These are phyloP conservation scores for Coemansia asiatica DNA, from an alignment of 192 early-diverging fungal genomes.

Conservation along the genomic window DNA sequence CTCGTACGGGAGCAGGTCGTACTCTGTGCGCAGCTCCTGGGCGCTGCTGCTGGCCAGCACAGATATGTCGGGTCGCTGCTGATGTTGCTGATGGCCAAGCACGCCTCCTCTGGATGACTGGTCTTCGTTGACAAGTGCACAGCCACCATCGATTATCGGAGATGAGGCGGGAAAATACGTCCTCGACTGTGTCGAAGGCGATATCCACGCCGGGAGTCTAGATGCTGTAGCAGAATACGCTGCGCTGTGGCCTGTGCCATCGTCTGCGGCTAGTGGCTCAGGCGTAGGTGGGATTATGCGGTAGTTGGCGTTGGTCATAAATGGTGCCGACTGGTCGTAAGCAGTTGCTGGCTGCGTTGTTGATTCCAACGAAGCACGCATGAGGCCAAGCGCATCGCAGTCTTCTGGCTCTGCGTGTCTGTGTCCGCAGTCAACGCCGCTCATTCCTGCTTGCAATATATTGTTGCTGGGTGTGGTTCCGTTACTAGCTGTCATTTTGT, in stretches of 20 bases:
- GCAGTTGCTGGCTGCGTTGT: conserved; percentile 8
- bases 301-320: conserved; percentile 53
- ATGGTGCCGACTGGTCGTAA: conserved; percentile 23
- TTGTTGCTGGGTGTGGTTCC: background rate
- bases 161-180: conserved; percentile 33
- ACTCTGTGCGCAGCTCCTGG: conserved; percentile 45
- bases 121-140: background rate
- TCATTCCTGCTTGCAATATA: conserved; percentile 24
- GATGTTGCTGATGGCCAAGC: background rate
- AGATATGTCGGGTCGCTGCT: background rate
- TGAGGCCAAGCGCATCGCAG: background rate
- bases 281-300: conserved; percentile 36
- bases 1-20: conserved; percentile 59
- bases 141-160: conserved; percentile 25
- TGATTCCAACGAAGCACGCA: background rate
- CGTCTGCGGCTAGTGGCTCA: background rate
- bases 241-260: background rate
- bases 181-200: conserved; percentile 21
- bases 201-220: conserved; percentile 28
- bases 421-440: conserved; percentile 11
- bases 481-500: conserved; percentile 11
- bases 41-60: background rate
- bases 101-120: background rate
- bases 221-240: conserved; percentile 2
- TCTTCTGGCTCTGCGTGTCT: conserved; percentile 1